These are phyloP conservation scores for Cyclotella choctawhatcheeana DNA, from an alignment of 108 stramenopile species.

Conservation along the genomic window DNA sequence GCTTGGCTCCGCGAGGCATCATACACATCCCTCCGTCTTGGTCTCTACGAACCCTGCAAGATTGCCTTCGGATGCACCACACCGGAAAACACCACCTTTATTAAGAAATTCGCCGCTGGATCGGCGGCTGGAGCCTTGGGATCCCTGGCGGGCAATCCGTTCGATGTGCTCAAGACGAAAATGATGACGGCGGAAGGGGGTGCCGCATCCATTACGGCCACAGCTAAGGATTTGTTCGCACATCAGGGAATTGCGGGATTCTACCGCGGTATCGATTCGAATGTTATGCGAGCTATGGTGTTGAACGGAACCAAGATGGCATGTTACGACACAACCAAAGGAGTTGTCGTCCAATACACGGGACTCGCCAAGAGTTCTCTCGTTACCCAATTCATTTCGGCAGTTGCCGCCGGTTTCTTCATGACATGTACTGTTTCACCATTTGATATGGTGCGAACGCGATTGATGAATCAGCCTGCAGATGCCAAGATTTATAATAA, in stretches of 20 bases:
- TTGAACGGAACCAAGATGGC: constrained; percentile 96
- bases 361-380: constrained; percentile 64
- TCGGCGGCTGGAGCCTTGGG: constrained; percentile 88
- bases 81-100: constrained; percentile 72
- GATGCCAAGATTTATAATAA: constrained; percentile 89
- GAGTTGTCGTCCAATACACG: constrained; percentile 69
- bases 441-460: constrained; percentile 91
- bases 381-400: constrained; percentile 72
- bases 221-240: constrained; percentile 68
- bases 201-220: constrained; percentile 64
- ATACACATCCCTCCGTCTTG: constrained; percentile 94
- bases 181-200: constrained; percentile 86
- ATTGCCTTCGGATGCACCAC: constrained; percentile 78
- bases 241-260: constrained; percentile 88
- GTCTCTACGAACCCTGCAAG: constrained; percentile 92
- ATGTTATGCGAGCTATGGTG: constrained; percentile 92
- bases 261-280: constrained; percentile 93
- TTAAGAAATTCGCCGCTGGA: constrained; percentile 88
- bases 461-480: constrained; percentile 93
- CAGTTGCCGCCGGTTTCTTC: constrained; percentile 91
- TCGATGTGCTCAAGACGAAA: constrained; percentile 91
- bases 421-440: constrained; percentile 93
- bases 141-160: constrained; percentile 90
- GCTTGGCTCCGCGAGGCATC: constrained; percentile 92
- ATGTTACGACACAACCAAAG: constrained; percentile 89